Evolutionary conservation across 306 rosid genomes (phyloP), one percentile per base, ranked within the genome.

Genomic region (Rosa lucieae): DNA sequence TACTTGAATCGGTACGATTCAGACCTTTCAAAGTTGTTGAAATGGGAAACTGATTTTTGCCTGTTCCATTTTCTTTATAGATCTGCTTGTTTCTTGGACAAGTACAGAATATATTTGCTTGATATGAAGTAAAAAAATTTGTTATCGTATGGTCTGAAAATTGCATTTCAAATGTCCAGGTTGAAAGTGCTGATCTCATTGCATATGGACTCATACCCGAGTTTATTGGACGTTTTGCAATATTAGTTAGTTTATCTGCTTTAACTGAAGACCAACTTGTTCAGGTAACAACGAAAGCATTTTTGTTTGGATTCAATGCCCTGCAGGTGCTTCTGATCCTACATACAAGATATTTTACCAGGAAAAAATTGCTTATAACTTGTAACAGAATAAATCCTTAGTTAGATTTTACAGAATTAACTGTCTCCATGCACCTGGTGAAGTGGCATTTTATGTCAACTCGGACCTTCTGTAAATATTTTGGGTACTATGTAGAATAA

Each of bases 141-240:
- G 40, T 29, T 29, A 4, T 42, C 20, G 6, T 29, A 26, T 65
- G 74, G 62, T 77, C 80, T 87, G 42, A 87, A 68, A 10, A 47
- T 56, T 82, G 12, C 21, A 21, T 61, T 21, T 59, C 68, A 32
- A 43, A 55, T 87, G 89, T 78, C 76, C 94, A 94, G 99, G 99
- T 89, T 80, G 99, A 92, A 86, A 94, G 99, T 89, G 70, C 95
- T 35, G 99, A 94, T 92, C 97, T 94, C 65, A 91, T 94, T 83
- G 92, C 97, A 20, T 94, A 88, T 83, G 99, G 99, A 40, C 97
- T 94, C 82, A 92, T 94, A 83, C 97, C 99, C n/a, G 99, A 94
- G 89, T 94, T 94, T 86, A 89, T 94, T 70, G 99, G 99, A 73
- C 90, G 99, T 71, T 94, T 94, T 84, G 97, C 99, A 52, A 92